These are phyloP conservation scores for Agastache rugosa DNA, from an alignment of 257 asterid species.

Conservation along the genomic window DNA sequence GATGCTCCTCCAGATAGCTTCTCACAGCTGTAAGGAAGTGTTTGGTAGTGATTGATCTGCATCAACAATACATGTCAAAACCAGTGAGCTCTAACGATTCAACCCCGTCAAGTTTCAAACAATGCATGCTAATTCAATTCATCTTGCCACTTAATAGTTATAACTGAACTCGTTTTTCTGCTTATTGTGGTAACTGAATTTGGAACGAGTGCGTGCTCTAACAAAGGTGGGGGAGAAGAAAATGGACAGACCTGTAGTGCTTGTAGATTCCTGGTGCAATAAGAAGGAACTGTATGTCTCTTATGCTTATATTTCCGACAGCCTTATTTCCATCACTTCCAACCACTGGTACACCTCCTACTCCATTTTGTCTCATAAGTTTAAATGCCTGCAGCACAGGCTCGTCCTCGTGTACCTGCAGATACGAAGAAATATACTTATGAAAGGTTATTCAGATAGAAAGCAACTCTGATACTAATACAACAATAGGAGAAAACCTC, in stretches of 20 bases:
- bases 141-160: background rate
- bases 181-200: background rate
- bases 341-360: slow-evolving; percentile 93
- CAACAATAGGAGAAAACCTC: background rate
- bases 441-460: too few relatives aligned
- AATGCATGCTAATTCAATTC: background rate
- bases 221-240: background rate
- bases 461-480: too few relatives aligned
- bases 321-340: slow-evolving; percentile 74
- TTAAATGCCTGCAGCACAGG: slow-evolving; percentile 97
- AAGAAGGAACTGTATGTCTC: slow-evolving; percentile 95
- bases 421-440: too few relatives aligned
- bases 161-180: background rate
- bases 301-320: slow-evolving; percentile 91
- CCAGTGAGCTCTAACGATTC: background rate
- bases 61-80: slow-evolving; percentile 22
- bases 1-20: slow-evolving; percentile 56
- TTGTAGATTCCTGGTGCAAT: slow-evolving; percentile 92
- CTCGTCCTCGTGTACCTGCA: slow-evolving; percentile 82
- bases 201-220: background rate
- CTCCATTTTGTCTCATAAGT: slow-evolving; percentile 85
- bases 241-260: slow-evolving; percentile 65
- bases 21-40: slow-evolving; percentile 77
- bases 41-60: slow-evolving; percentile 89
- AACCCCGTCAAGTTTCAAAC: too few relatives aligned